Evolutionary conservation across 2,329 filamentous ascomycete genomes (phyloP).

Genomic region (Aspergillus intermedius): DNA sequence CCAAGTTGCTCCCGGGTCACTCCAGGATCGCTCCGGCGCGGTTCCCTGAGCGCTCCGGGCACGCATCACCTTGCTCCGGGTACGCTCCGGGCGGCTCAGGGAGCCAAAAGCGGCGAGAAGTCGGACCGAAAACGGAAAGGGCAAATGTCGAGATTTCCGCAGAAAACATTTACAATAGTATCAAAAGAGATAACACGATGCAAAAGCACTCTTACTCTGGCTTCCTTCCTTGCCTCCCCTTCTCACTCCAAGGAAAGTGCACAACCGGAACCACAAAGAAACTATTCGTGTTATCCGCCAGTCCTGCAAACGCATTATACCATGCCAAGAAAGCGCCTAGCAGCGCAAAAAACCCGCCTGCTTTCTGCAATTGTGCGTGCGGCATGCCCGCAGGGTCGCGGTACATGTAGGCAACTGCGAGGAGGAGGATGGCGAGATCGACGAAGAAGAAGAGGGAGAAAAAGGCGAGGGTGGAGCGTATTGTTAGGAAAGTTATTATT

Average conservation of each 20-base stretch:
- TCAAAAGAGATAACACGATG: too few relatives aligned
- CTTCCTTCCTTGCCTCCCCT: neutral
- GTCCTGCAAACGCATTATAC: constrained; percentile 51
- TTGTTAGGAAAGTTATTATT: constrained; percentile 60
- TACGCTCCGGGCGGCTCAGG: too few relatives aligned
- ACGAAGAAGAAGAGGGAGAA: constrained; percentile 66
- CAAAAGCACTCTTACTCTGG: too few relatives aligned
- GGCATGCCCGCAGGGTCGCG: constrained; percentile 5
- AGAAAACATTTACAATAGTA: too few relatives aligned
- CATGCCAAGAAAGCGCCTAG: constrained; percentile 49
- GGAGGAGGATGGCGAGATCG: constrained; percentile 63
- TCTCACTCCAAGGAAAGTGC: constrained; percentile 18
- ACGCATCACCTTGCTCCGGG: too few relatives aligned
- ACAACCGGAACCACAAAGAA: constrained; percentile 19
- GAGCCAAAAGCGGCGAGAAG: too few relatives aligned
- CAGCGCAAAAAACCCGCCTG: constrained; percentile 48
- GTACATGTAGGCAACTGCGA: constrained; percentile 54
- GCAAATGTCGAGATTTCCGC: too few relatives aligned
- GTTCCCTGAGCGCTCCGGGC: too few relatives aligned
- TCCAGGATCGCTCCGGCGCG: too few relatives aligned
- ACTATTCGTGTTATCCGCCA: constrained; percentile 47
- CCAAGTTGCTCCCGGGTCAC: too few relatives aligned
- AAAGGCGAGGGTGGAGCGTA: constrained; percentile 67
- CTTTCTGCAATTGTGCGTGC: constrained; percentile 23
- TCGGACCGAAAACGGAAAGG: too few relatives aligned